Conservation (phyloP, 768 basidiomycete genomes). For the Cubamyces lactineus region DNA sequence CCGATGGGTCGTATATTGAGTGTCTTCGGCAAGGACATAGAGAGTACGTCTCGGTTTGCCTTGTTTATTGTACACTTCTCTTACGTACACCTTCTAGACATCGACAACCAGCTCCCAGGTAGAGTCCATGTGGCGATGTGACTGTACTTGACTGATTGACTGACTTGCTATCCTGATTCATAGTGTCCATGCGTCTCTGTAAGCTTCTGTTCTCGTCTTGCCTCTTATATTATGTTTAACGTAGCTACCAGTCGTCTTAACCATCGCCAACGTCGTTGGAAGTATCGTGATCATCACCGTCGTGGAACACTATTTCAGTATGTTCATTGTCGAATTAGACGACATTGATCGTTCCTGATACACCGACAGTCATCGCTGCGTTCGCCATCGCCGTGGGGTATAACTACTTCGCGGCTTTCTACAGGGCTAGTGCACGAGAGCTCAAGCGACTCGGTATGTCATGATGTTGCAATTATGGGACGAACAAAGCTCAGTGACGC, state of each 20-base stretch:
- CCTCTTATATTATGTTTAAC: background rate
- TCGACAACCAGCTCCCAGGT: conserved; percentile 66
- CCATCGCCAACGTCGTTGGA: conserved; percentile 53
- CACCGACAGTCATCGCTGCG: conserved; percentile 52
- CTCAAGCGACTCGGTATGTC: conserved; percentile 56
- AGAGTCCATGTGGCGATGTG: background rate
- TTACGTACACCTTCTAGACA: conserved; percentile 38
- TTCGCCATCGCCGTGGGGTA: conserved; percentile 61
- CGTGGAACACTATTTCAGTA: conserved; percentile 64
- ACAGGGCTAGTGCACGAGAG: conserved; percentile 71
- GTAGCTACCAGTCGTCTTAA: conserved; percentile 47
- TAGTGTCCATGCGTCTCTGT: conserved; percentile 63
- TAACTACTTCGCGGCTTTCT: conserved; percentile 67
- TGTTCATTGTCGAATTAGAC: conserved; percentile 23
- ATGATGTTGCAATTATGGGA: background rate
- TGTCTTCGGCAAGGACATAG: conserved; percentile 69
- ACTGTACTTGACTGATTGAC: background rate
- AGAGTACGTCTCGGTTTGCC: conserved; percentile 42
- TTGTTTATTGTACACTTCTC: background rate
- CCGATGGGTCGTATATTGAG: conserved; percentile 63
- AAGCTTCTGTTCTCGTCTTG: conserved; percentile 29
- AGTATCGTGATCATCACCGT: conserved; percentile 59
- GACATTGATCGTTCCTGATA: background rate
- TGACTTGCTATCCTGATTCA: background rate
- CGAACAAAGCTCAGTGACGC: background rate